A percentile compares a stretch with the other conserved stretches of the same genome.
These are phyloP conservation scores for Leccinum uliginosum DNA, from an alignment of 768 basidiomycete species.

Conservation along the genomic window DNA sequence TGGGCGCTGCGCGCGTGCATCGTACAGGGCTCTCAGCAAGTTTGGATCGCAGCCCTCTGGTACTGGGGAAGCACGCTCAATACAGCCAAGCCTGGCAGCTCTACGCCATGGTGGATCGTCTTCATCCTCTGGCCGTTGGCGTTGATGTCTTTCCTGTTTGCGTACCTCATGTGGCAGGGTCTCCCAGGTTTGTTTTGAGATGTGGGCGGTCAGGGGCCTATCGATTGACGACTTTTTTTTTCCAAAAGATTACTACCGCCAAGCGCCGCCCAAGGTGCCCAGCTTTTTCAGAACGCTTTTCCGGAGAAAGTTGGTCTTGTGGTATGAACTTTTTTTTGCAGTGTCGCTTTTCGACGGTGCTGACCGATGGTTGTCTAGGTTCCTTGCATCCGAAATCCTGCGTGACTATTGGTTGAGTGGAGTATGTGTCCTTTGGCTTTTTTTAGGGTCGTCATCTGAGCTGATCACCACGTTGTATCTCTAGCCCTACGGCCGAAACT, in stretches of 20 bases:
- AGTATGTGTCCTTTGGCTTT: slow-evolving; percentile 39
- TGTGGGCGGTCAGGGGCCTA: neutral
- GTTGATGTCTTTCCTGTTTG: slow-evolving; percentile 69
- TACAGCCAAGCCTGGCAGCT: slow-evolving; percentile 42
- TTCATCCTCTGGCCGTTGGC: slow-evolving; percentile 80
- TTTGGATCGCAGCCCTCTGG: slow-evolving; percentile 95
- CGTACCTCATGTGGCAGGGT: slow-evolving; percentile 80
- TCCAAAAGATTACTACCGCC: slow-evolving; percentile 75
- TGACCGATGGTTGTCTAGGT: slow-evolving; percentile 33
- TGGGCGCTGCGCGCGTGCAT: slow-evolving; percentile 90
- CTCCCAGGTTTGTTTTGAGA: slow-evolving; percentile 60
- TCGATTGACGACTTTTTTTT: slow-evolving; percentile 12
- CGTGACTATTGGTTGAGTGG: slow-evolving; percentile 92
- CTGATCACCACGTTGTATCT: slow-evolving; percentile 12
- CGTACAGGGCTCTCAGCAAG: slow-evolving; percentile 92
- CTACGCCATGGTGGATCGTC: slow-evolving; percentile 83
- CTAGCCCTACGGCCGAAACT: slow-evolving; percentile 89
- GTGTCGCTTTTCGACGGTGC: neutral
- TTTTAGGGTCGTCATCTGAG: neutral
- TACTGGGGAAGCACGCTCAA: slow-evolving; percentile 90
- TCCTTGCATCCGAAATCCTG: slow-evolving; percentile 86
- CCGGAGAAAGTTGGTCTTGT: slow-evolving; percentile 86
- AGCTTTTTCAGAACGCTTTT: slow-evolving; percentile 88
- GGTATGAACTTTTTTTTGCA: slow-evolving; percentile 36
- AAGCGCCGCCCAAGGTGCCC: slow-evolving; percentile 92